Conservation (phyloP, 257 asterid species). For the Rauvolfia tetraphylla region DNA sequence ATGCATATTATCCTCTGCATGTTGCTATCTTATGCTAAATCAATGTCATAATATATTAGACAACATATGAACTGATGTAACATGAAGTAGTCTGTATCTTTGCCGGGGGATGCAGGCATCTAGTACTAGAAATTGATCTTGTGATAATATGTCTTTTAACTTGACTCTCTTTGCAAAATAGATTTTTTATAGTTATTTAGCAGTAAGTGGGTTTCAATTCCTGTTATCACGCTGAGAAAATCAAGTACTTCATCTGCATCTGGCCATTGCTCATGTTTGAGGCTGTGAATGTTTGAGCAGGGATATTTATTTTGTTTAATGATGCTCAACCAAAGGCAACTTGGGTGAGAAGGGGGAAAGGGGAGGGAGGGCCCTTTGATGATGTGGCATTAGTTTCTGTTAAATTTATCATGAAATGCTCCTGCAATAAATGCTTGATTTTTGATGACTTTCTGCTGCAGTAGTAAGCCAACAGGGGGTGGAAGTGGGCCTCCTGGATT, state of each 20-base stretch:
- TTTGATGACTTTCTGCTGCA: constrained; percentile 37
- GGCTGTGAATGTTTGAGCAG: not conserved
- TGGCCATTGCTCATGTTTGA: not conserved
- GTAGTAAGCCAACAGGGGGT: constrained; percentile 96
- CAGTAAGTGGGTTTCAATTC: not conserved
- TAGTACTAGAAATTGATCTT: not conserved
- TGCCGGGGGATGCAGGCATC: not conserved
- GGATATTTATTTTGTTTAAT: not conserved
- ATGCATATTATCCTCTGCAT: not conserved
- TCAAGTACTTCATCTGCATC: not conserved
- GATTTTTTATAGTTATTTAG: not conserved
- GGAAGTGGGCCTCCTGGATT: constrained; percentile 50
- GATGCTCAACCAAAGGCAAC: not conserved
- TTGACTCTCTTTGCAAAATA: not conserved
- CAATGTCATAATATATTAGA: not conserved
- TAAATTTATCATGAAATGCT: not conserved
- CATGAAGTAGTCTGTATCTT: not conserved
- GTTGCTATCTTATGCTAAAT: not conserved
- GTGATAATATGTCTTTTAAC: not conserved
- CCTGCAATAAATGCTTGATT: not conserved
- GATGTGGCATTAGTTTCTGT: not conserved
- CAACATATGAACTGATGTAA: not conserved
- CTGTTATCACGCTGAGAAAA: not conserved
- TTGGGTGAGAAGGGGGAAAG: no score
- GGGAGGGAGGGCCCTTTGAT: no score